phyloP scores from a whole-genome alignment of 352 stramenopile genomes.

The Phytophthora brassicae region DNA sequence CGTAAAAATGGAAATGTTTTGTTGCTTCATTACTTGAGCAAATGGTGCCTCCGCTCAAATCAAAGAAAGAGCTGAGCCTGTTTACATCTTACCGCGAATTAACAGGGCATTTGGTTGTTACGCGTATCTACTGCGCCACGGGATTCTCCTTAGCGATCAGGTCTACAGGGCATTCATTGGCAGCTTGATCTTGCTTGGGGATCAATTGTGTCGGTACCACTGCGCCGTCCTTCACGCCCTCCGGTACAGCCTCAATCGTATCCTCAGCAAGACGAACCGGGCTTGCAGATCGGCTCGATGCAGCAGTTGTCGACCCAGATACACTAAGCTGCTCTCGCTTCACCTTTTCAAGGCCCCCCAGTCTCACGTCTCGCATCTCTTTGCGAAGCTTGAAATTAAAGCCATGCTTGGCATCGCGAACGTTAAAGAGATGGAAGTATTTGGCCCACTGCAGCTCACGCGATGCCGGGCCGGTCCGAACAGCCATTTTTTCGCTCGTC shows the following conservation, averaged over 20 bases:
- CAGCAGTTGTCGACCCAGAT: constrained; percentile 31
- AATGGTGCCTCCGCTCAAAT: constrained; percentile 9
- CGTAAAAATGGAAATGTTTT: constrained; percentile 8
- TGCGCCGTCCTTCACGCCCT: not conserved
- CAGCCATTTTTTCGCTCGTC: constrained; percentile 55
- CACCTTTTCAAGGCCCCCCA: constrained; percentile 18
- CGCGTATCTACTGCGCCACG: constrained; percentile 8
- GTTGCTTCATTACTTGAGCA: constrained; percentile 23
- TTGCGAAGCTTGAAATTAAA: constrained; percentile 81
- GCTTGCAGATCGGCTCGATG: constrained; percentile 35
- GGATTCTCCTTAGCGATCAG: not conserved
- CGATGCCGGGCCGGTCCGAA: constrained; percentile 51
- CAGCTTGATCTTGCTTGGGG: not conserved
- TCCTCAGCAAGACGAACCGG: constrained; percentile 11
- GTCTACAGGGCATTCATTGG: not conserved
- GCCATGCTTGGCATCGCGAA: constrained; percentile 58
- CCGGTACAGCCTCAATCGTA: not conserved
- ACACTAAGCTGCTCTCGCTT: constrained; percentile 25
- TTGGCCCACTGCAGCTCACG: constrained; percentile 69
- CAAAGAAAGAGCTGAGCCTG: constrained; percentile 12
- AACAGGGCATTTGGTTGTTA: too few species aligned
- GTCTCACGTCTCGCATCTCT: constrained; percentile 46
- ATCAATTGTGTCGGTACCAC: not conserved
- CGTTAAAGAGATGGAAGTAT: constrained; percentile 52
- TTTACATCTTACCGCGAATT: constrained; percentile 14